Evolutionary conservation across 306 rosid genomes (phyloP).

Genomic region (Pyrus pyrifolia): DNA sequence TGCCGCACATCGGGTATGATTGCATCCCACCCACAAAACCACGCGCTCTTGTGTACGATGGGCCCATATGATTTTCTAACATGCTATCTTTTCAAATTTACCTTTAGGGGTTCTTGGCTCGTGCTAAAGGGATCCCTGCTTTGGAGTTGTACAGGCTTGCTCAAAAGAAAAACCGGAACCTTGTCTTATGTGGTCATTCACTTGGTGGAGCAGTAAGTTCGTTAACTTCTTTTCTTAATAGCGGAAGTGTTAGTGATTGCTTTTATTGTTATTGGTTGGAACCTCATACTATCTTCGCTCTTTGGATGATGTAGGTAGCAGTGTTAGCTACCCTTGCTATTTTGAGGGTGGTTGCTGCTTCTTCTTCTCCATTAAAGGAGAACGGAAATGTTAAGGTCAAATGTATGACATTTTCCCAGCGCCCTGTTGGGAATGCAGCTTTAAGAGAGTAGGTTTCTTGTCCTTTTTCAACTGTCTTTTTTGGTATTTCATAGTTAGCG

Average conservation of each 20-base stretch:
- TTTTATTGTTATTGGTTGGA: slow-evolving; percentile 8
- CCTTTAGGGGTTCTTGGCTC: slow-evolving; percentile 88
- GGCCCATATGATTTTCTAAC: not conserved
- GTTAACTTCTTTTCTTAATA: slow-evolving; percentile 1
- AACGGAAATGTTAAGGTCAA: slow-evolving; percentile 61
- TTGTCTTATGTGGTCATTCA: slow-evolving; percentile 95
- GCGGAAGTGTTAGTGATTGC: not conserved
- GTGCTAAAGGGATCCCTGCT: slow-evolving; percentile 98
- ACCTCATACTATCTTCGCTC: slow-evolving; percentile 8
- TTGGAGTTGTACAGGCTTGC: slow-evolving; percentile 92
- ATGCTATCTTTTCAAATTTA: slow-evolving; percentile 1
- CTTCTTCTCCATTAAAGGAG: slow-evolving; percentile 82
- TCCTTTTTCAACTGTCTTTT: slow-evolving; percentile 11
- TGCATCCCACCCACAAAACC: not conserved
- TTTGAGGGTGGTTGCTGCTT: slow-evolving; percentile 91
- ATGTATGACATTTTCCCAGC: slow-evolving; percentile 97
- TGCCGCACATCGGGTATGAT: slow-evolving; percentile 84
- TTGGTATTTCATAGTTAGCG: slow-evolving; percentile 1
- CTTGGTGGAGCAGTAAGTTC: slow-evolving; percentile 97
- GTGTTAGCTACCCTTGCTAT: slow-evolving; percentile 96
- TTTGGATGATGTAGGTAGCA: slow-evolving; percentile 59
- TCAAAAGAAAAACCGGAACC: slow-evolving; percentile 87
- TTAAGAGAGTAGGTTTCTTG: slow-evolving; percentile 72
- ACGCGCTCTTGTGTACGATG: not conserved
- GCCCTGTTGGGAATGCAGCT: slow-evolving; percentile 98